Percentiles rank a stretch among this genome's conserved stretches.
phyloP scores from a whole-genome alignment of 2,329 filamentous ascomycete genomes.

The Rhexocercosporidium sp. region DNA sequence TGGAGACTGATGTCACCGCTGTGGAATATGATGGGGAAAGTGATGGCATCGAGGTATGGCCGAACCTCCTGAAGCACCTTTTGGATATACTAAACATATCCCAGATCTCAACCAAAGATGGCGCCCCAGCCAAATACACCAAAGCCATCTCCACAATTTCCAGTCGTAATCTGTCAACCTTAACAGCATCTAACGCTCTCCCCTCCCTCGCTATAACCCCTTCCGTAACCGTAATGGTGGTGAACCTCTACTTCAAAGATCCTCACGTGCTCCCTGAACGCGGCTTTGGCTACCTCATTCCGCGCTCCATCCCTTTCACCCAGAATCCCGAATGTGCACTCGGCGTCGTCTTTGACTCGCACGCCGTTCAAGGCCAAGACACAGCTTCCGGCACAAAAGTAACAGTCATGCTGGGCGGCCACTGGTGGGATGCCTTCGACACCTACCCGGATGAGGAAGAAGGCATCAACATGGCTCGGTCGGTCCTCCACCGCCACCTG shows the following conservation, averaged over 20 bases:
- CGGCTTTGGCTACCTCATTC: conserved; percentile 93
- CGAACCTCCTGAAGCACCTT: neutral
- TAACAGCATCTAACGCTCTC: conserved; percentile 41
- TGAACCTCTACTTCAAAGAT: conserved; percentile 84
- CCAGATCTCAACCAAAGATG: conserved; percentile 42
- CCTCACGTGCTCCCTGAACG: conserved; percentile 64
- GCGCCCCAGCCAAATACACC: conserved; percentile 48
- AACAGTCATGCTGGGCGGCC: conserved; percentile 93
- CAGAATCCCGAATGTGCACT: conserved; percentile 84
- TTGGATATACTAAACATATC: conserved; percentile 28
- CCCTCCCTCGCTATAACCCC: conserved; percentile 58
- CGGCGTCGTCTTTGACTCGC: conserved; percentile 89
- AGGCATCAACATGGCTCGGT: conserved; percentile 71
- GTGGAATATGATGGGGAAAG: conserved; percentile 48
- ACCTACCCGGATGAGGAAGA: conserved; percentile 67
- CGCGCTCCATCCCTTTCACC: conserved; percentile 69
- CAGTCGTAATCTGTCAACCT: conserved; percentile 30
- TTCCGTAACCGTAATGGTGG: conserved; percentile 84
- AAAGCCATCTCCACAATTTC: conserved; percentile 69
- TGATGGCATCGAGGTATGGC: conserved; percentile 50
- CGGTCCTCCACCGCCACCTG: conserved; percentile 75
- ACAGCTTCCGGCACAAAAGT: conserved; percentile 74
- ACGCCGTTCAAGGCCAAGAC: conserved; percentile 55
- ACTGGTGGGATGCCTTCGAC: conserved; percentile 78
- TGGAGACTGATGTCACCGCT: conserved; percentile 52